Evolutionary conservation across 108 stramenopile species (phyloP).

Genomic region (Nitzschia sp.): DNA sequence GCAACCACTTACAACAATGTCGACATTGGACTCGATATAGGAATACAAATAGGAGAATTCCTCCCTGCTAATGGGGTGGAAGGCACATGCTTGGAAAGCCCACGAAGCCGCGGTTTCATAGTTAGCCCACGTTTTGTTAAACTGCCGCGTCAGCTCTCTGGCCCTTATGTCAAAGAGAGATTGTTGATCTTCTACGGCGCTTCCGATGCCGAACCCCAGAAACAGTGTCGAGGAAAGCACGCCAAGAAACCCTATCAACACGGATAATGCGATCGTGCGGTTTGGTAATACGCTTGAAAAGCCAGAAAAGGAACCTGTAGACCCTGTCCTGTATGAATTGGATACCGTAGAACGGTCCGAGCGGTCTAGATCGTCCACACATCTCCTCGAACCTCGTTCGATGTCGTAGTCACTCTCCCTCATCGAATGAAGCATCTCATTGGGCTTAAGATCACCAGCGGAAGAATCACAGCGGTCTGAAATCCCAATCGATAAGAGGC

Average conservation of each 20-base stretch:
- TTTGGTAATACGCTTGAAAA: neutral
- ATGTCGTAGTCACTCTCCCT: neutral
- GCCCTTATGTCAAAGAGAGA: constrained; percentile 4
- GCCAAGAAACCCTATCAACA: constrained; percentile 5
- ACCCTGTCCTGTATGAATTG: neutral
- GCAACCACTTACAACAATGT: neutral
- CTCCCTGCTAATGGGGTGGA: neutral
- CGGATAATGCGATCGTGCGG: neutral
- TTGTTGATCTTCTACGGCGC: constrained; percentile 1
- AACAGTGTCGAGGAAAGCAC: constrained; percentile 2
- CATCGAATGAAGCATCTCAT: neutral
- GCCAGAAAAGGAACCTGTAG: neutral
- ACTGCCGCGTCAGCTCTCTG: constrained; percentile 9
- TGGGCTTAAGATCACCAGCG: neutral
- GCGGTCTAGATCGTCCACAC: neutral
- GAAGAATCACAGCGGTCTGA: neutral
- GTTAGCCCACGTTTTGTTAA: constrained; percentile 4
- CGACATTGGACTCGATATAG: neutral
- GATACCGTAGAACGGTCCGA: neutral
- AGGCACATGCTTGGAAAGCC: constrained; percentile 18
- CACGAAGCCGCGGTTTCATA: constrained; percentile 24
- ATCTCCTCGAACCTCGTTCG: neutral
- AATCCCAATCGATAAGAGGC: neutral
- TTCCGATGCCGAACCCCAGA: constrained; percentile 15
- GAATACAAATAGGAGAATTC: constrained; percentile 26